Evolutionary conservation across 2,329 filamentous ascomycete genomes (phyloP).

Genomic region (Beauveria rudraprayagi): DNA sequence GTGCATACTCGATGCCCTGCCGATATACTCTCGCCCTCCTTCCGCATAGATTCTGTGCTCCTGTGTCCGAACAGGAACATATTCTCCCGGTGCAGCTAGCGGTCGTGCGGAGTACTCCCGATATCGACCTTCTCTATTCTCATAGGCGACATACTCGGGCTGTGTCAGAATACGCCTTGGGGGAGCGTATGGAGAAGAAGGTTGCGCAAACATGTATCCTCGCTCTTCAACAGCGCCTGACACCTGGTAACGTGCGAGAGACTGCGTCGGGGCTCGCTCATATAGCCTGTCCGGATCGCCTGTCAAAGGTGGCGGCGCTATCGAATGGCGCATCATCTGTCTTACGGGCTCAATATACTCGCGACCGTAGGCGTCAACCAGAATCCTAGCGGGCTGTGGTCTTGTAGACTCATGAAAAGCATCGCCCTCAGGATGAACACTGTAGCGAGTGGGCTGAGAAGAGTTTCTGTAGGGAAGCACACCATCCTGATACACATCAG

Average conservation of each 20-base stretch:
- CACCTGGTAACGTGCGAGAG: slow-evolving; percentile 41
- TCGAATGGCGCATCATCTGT: slow-evolving; percentile 41
- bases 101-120: slow-evolving; percentile 50
- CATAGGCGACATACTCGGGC: slow-evolving; percentile 47
- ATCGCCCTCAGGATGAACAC: slow-evolving; percentile 40
- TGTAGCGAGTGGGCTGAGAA: slow-evolving; percentile 35
- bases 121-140: slow-evolving; percentile 46
- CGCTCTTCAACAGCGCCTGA: slow-evolving; percentile 42
- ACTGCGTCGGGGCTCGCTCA: slow-evolving; percentile 51
- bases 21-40: slow-evolving; percentile 42
- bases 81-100: slow-evolving; percentile 34
- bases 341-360: slow-evolving; percentile 58
- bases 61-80: slow-evolving; percentile 38
- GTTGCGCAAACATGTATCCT: slow-evolving; percentile 39
- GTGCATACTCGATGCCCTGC: slow-evolving; percentile 50
- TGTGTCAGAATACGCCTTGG: slow-evolving; percentile 54
- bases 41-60: slow-evolving; percentile 38
- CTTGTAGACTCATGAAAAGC: slow-evolving; percentile 43
- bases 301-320: slow-evolving; percentile 37
- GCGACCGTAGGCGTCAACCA: slow-evolving; percentile 77
- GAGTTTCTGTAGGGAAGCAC: slow-evolving; percentile 37
- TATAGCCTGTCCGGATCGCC: slow-evolving; percentile 54
- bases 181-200: slow-evolving; percentile 42
- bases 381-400: slow-evolving; percentile 55
- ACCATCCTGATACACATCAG: slow-evolving; percentile 31